A percentile compares a stretch with the other conserved stretches of the same genome.
Evolutionary conservation across 331 rosid genomes (phyloP).

Genomic region (Stylosanthes scabra): DNA sequence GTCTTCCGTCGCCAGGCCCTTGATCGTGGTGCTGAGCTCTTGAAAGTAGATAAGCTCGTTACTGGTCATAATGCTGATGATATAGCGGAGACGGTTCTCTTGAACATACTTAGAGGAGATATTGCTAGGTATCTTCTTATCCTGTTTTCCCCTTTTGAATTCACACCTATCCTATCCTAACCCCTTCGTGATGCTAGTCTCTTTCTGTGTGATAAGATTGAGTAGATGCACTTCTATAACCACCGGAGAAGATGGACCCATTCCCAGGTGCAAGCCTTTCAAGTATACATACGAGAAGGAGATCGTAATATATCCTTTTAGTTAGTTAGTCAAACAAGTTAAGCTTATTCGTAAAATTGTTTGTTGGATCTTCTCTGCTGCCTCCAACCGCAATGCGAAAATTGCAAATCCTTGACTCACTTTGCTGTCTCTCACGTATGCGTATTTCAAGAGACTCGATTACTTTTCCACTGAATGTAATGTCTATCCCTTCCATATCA

Average conservation of each 20-base stretch:
- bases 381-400: too few species aligned
- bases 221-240: conserved; percentile 89
- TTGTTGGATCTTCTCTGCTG: conserved; percentile 17
- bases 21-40: conserved; percentile 83
- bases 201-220: conserved; percentile 50
- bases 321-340: conserved; percentile 14
- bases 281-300: conserved; percentile 95
- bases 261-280: conserved; percentile 97
- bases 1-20: conserved; percentile 99
- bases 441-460: conserved; percentile 92
- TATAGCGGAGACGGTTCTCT: conserved; percentile 89
- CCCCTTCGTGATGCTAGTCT: background rate
- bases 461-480: conserved; percentile 97
- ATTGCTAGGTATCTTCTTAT: conserved; percentile 63
- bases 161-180: background rate
- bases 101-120: conserved; percentile 87
- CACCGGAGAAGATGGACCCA: conserved; percentile 96
- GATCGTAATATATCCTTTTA: conserved; percentile 91
- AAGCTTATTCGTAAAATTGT: background rate
- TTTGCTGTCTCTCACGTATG: conserved; percentile 63
- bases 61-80: conserved; percentile 96
- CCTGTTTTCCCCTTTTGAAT: background rate
- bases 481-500: background rate
- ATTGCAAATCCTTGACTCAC: conserved; percentile 58
- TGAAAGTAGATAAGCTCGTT: conserved; percentile 87